Evolutionary conservation across 129 eudicot species (phyloP).

Genomic region (Rutidosis leptorrhynchoides): DNA sequence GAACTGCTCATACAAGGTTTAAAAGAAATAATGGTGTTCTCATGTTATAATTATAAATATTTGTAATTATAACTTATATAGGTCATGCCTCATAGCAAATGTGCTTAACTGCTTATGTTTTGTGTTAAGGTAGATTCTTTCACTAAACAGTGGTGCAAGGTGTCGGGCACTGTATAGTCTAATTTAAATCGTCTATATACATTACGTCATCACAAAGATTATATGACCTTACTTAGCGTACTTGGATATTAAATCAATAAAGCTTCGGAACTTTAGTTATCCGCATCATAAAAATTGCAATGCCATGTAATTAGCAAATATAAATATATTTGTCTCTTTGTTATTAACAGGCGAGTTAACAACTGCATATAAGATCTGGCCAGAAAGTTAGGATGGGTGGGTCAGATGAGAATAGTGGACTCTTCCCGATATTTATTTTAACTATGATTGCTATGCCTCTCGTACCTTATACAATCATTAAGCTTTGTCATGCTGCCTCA

Average conservation of each 20-base stretch:
- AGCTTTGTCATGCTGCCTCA: constrained; percentile 76
- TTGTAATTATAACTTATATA: no score
- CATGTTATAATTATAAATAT: no score
- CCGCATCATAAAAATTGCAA: background rate
- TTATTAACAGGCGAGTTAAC: constrained; percentile 38
- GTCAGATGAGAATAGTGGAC: constrained; percentile 73
- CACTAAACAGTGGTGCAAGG: background rate
- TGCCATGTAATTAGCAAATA: constrained; percentile 2
- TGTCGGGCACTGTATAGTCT: background rate
- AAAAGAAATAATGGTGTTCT: background rate
- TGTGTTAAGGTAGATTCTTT: background rate
- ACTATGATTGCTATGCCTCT: constrained; percentile 84
- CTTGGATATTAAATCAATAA: background rate
- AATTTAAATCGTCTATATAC: background rate
- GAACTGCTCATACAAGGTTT: background rate
- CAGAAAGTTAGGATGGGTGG: constrained; percentile 57
- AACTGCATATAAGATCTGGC: constrained; percentile 11
- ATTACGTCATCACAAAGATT: background rate
- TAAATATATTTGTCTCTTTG: background rate
- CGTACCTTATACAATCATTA: constrained; percentile 82
- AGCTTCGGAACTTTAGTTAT: background rate
- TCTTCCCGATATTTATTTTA: constrained; percentile 89
- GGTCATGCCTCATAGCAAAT: no score
- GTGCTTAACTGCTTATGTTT: background rate
- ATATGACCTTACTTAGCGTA: background rate